Evolutionary conservation across 2,329 filamentous ascomycete species (phyloP), one percentile per base, ranked within the genome.

Genomic region (Epichloe bromicola): DNA sequence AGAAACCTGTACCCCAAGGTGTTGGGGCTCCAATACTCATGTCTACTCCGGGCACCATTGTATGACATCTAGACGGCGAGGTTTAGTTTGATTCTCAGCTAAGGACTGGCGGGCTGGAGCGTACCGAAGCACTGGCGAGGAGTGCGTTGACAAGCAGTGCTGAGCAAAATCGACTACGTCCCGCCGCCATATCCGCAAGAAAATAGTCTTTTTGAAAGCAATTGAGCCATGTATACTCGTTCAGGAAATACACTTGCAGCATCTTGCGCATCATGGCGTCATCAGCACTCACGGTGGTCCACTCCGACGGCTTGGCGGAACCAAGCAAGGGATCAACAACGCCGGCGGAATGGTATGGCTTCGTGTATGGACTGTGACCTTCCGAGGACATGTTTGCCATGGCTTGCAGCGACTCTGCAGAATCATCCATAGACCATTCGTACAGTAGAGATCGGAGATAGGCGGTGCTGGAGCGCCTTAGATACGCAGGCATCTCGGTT

Each of bases 141-240:
- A 67, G 39, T 2, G 61, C 55, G 37, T 71, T 72, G 46, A 70
- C 67, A 3, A 72, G 61, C 1, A 72, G 57, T 7, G 61, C 49
- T 0, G 70, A 71, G 53, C 70, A 72, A 55, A 68, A 70, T 14
- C 64, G 59, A 0, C 52, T 48, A 0, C 56, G 54, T 1, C 57
- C 57, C 0, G 57, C 53, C 11, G 55, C 58, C 65, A 72, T 64
- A 30, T 71, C 69, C n/a, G 69, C 57, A 0, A 71, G 51, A 33
- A 72, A 70, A 1, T 57, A 58, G 26, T 69, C 66, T 52, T 69
- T 70, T 3, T 72, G 67, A 26, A 71, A 67, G 0, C 58, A 57
- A 0, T 64, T 57, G 0, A 63, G 62, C 55, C 62, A 68, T 3
- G 64, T 62, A 36, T 69, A 68, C 37, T 71, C 67, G 52, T 63